phyloP scores from a whole-genome alignment of 306 rosid species.

The Dalbergia cultrata region DNA sequence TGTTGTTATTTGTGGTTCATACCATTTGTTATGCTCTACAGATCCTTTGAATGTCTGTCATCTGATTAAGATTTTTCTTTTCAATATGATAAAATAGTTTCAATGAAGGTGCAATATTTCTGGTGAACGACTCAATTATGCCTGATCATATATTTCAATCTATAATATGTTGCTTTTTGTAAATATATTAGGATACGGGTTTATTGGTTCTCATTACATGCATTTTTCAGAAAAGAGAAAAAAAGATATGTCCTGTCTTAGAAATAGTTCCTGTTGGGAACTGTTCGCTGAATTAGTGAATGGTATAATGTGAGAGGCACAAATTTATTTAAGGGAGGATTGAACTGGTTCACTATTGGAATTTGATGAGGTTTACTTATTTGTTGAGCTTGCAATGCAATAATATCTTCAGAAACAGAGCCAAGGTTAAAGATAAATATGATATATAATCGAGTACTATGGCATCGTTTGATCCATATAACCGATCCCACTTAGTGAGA shows the following conservation, averaged over 20 bases:
- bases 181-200: neutral
- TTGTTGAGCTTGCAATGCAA: neutral
- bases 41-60: constrained; percentile 5
- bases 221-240: neutral
- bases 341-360: neutral
- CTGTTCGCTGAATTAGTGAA: neutral
- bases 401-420: neutral
- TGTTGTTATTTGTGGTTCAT: constrained; percentile 16
- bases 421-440: no score
- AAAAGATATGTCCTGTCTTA: neutral
- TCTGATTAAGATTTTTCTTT: neutral
- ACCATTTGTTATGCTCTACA: neutral
- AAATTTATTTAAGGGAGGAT: neutral
- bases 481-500: no score
- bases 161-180: neutral
- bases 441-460: no score
- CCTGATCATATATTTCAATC: constrained; percentile 9
- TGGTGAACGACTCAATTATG: neutral
- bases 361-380: neutral
- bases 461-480: no score
- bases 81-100: neutral
- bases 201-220: neutral
- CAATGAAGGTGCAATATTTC: neutral
- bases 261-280: constrained; percentile 4
- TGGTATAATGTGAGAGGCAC: neutral